A percentile compares a stretch with the other conserved stretches of the same genome.
Conservation (phyloP, 2,329 filamentous ascomycete species). For the Xylaria sp. region DNA sequence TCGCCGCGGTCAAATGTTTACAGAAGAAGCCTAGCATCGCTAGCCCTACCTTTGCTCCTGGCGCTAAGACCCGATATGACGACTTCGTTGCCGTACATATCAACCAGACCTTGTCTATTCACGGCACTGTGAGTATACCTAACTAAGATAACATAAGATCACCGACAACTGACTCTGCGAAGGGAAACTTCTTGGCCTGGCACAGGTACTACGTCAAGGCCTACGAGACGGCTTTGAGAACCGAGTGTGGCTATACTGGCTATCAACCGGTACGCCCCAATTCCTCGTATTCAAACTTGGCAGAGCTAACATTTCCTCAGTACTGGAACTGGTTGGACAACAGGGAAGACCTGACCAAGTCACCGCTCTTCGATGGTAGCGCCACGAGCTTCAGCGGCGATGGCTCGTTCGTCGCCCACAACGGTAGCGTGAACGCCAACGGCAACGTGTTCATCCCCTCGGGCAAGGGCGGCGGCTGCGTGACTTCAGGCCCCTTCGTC, state of each 20-base stretch:
- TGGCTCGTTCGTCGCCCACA: constrained; percentile 41
- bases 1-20: constrained; percentile 43
- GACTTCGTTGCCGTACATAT: constrained; percentile 48
- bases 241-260: constrained; percentile 50
- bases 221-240: constrained; percentile 47
- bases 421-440: constrained; percentile 32
- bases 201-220: constrained; percentile 49
- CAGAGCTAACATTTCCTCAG: constrained; percentile 7
- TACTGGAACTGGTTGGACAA: constrained; percentile 60
- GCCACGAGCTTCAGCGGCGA: constrained; percentile 57
- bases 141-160: not conserved
- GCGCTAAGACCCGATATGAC: constrained; percentile 42
- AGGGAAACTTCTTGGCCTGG: constrained; percentile 49
- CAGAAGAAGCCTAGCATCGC: constrained; percentile 43
- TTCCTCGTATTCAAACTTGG: not conserved
- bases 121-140: constrained; percentile 34
- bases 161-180: not conserved
- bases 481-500: constrained; percentile 50
- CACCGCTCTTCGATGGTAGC: constrained; percentile 61
- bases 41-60: constrained; percentile 38
- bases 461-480: constrained; percentile 61
- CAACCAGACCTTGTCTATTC: constrained; percentile 42
- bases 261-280: constrained; percentile 41
- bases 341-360: constrained; percentile 51
- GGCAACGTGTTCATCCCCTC: constrained; percentile 44